Evolutionary conservation across 176 grass and related monocot genomes (phyloP).

Genomic region (Cenchrus fungigraminus): DNA sequence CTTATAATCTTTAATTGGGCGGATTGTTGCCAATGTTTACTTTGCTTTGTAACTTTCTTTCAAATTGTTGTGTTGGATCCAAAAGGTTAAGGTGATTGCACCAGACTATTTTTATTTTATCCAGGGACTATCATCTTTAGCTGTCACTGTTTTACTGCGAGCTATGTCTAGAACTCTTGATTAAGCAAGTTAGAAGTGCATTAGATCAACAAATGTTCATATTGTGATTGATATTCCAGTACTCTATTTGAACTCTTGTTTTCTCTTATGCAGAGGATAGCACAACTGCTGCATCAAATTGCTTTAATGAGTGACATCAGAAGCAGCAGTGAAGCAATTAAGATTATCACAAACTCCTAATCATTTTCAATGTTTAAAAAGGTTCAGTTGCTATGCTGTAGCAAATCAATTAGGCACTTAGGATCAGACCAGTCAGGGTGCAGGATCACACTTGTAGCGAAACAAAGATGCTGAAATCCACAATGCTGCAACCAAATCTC

Average conservation of each 20-base stretch:
- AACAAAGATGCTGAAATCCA: not conserved
- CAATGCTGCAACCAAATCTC: not conserved
- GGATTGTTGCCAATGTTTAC: not conserved
- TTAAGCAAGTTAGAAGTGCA: conserved; percentile 2
- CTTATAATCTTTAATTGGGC: not conserved
- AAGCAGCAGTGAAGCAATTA: conserved; percentile 40
- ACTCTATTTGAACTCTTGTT: not conserved
- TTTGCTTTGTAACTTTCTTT: not conserved
- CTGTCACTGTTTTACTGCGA: not conserved
- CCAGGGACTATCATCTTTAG: not conserved
- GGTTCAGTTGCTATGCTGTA: conserved; percentile 22
- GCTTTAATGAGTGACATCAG: conserved; percentile 53
- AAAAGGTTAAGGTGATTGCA: not conserved
- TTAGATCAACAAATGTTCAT: conserved; percentile 8
- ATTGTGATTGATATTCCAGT: not conserved
- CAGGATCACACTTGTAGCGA: conserved; percentile 21
- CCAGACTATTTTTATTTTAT: conserved; percentile 14
- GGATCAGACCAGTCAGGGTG: not conserved
- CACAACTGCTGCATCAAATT: conserved; percentile 62
- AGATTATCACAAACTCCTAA: conserved; percentile 45
- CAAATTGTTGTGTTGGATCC: not conserved
- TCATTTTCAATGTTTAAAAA: not conserved
- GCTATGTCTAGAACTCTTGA: not conserved
- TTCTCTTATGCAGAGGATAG: conserved; percentile 49
- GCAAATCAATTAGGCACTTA: conserved; percentile 12